Evolutionary conservation across 495 filamentous ascomycete species (phyloP), one percentile per base, ranked within the genome.

Genomic region (Penicillium waksmanii): DNA sequence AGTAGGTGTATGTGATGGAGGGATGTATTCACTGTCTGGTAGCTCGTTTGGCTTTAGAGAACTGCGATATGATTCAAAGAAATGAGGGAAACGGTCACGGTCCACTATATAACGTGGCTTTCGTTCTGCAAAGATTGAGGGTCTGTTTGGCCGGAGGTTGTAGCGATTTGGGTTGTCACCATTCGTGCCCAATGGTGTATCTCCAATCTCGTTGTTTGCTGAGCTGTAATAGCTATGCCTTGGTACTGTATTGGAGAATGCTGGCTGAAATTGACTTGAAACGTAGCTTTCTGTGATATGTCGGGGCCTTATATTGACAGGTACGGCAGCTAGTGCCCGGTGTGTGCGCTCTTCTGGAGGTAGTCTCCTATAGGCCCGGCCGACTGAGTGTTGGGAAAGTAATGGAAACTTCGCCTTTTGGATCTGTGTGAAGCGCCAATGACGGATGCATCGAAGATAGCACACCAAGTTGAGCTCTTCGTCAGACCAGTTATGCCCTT

Each of bases 71-170:
- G 55, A 57, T 13, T 21, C 38, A 13, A 40, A 57, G 35, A 57
- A 57, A 27, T 57, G 55, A 38, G 44, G 55, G 31, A 57, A 57
- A 40, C 15, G 44, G 31, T 11, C 23, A 2, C 44, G 55, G 31
- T 57, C 55, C 36, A 57, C 44, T 23, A 50, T 23, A 50, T 57
- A 57, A 18, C 27, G 25, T 15, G 31, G 48, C 19, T 57, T 57
- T 23, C 55, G 36, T 57, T 10, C 25, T 7, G 44, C 15, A 17
- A 57, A 57, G 18, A 9, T 50, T 48, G 25, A 13, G 9, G 43
- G 55, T 50, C 55, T 57, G 44, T 38, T 57, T 35, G 55, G 55
- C 48, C 55, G 43, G 25, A 57, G 55, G 10, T 57, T 36, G 44
- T 57, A 57, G 2, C 44, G 55, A 33, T 15, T 50, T 36, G 18